Evolutionary conservation across 2,329 filamentous ascomycete genomes (phyloP).

Genomic region (Curvularia sp.): DNA sequence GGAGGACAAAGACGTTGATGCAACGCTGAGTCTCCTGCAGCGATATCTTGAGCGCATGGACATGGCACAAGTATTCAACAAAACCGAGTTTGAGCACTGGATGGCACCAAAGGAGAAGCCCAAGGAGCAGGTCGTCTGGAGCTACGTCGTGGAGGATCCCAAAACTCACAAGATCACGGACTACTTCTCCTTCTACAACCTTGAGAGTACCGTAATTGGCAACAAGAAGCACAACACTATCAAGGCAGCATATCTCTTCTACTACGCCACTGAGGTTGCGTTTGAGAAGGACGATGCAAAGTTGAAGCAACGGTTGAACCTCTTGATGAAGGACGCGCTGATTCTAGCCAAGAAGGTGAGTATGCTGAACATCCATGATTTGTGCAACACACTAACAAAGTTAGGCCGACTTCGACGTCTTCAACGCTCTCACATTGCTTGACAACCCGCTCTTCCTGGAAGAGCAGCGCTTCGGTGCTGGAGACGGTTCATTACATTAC

Average conservation of each 20-base stretch:
- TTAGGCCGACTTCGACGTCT: slow-evolving; percentile 84
- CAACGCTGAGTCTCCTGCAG: slow-evolving; percentile 75
- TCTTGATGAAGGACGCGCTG: slow-evolving; percentile 81
- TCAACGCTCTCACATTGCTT: slow-evolving; percentile 92
- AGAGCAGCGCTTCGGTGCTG: slow-evolving; percentile 91
- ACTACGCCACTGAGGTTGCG: slow-evolving; percentile 87
- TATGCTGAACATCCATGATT: background rate
- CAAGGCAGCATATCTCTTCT: slow-evolving; percentile 93
- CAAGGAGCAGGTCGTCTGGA: slow-evolving; percentile 83
- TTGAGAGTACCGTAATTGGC: slow-evolving; percentile 91
- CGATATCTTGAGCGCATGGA: slow-evolving; percentile 82
- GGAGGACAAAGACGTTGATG: slow-evolving; percentile 77
- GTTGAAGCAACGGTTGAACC: slow-evolving; percentile 81
- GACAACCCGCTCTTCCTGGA: slow-evolving; percentile 94
- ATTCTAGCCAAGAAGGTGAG: slow-evolving; percentile 80
- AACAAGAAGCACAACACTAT: slow-evolving; percentile 79
- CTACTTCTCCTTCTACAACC: slow-evolving; percentile 95
- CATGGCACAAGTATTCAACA: slow-evolving; percentile 80
- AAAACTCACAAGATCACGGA: slow-evolving; percentile 84
- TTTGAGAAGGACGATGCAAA: slow-evolving; percentile 65
- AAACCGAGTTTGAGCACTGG: slow-evolving; percentile 88
- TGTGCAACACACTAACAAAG: background rate
- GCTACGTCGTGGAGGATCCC: slow-evolving; percentile 81
- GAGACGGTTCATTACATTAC: slow-evolving; percentile 94
- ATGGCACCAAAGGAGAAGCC: slow-evolving; percentile 69